A percentile compares a stretch with the other conserved stretches of the same genome.
Evolutionary conservation across 2,329 filamentous ascomycete genomes (phyloP).

Genomic region (Chalaropsis ovoidea): DNA sequence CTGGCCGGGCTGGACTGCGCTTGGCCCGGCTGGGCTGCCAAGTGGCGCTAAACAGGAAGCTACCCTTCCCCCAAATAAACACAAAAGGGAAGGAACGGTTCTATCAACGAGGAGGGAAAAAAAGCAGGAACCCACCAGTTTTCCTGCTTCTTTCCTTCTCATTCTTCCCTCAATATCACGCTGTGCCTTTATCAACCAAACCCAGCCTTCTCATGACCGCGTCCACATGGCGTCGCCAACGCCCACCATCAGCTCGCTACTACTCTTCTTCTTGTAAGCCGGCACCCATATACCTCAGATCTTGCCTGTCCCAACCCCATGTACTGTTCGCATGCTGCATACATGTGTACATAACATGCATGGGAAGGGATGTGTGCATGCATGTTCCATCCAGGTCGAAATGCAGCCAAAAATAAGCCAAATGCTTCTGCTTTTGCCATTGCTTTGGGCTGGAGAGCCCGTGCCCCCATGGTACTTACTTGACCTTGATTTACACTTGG

Average conservation of each 20-base stretch:
- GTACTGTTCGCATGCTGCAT: too few relatives aligned
- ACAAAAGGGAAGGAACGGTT: too few relatives aligned
- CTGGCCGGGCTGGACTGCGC: background rate
- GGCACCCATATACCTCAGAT: too few relatives aligned
- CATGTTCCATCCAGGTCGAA: constrained; percentile 1
- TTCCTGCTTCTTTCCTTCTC: too few relatives aligned
- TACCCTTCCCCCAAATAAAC: background rate
- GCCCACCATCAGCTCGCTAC: too few relatives aligned
- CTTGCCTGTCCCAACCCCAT: background rate
- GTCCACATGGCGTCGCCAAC: too few relatives aligned
- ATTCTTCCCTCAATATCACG: too few relatives aligned
- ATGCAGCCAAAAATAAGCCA: background rate
- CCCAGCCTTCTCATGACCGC: too few relatives aligned
- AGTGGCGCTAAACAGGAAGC: background rate
- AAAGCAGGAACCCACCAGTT: too few relatives aligned
- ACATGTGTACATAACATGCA: background rate
- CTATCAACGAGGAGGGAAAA: too few relatives aligned
- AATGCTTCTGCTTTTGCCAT: constrained; percentile 1
- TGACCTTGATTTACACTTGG: background rate
- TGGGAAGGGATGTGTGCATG: constrained; percentile 10
- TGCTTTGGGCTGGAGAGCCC: background rate
- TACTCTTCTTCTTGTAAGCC: too few relatives aligned
- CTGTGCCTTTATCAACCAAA: too few relatives aligned
- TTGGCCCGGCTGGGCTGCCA: background rate
- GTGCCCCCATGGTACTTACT: background rate